phyloP scores from a whole-genome alignment of 2,329 filamentous ascomycete genomes.

The Aspergillus candidus region DNA sequence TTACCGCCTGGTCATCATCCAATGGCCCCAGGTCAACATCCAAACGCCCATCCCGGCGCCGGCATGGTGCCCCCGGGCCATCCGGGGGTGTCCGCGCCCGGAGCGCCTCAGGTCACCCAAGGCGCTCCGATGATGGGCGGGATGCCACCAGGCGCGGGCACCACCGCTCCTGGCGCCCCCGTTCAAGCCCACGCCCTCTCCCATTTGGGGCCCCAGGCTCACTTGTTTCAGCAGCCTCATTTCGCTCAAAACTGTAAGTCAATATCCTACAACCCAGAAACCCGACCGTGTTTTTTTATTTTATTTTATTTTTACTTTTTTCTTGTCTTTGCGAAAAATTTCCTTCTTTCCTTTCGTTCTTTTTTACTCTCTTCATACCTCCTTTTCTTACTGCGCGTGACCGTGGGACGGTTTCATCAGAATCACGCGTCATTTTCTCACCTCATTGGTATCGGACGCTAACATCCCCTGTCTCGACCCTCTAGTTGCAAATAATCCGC shows the following conservation, averaged over 20 bases:
- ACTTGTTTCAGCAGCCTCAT: slow-evolving; percentile 48
- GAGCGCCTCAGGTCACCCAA: slow-evolving; percentile 55
- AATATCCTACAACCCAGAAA: not conserved
- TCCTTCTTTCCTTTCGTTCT: too few species aligned
- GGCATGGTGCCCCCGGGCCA: slow-evolving; percentile 54
- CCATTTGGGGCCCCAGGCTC: slow-evolving; percentile 53
- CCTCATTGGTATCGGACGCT: not conserved
- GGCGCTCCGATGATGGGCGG: slow-evolving; percentile 58
- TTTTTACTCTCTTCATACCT: too few species aligned
- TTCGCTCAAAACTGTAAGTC: slow-evolving; percentile 39
- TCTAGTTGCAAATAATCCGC: slow-evolving; percentile 38
- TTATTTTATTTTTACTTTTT: not conserved
- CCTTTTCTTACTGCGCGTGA: too few species aligned
- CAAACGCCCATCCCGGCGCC: slow-evolving; percentile 48
- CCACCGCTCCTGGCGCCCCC: slow-evolving; percentile 43
- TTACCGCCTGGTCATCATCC: slow-evolving; percentile 57
- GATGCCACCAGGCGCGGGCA: slow-evolving; percentile 55
- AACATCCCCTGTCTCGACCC: not conserved
- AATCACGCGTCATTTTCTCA: not conserved
- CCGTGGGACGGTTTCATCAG: too few species aligned
- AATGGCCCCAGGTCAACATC: slow-evolving; percentile 53
- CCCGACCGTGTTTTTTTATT: not conserved
- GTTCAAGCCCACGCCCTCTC: slow-evolving; percentile 55
- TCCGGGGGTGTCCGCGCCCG: slow-evolving; percentile 54
- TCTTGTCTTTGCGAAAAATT: not conserved